phyloP scores from a whole-genome alignment of 2,329 filamentous ascomycete genomes.

The Cladosporium sp. region DNA sequence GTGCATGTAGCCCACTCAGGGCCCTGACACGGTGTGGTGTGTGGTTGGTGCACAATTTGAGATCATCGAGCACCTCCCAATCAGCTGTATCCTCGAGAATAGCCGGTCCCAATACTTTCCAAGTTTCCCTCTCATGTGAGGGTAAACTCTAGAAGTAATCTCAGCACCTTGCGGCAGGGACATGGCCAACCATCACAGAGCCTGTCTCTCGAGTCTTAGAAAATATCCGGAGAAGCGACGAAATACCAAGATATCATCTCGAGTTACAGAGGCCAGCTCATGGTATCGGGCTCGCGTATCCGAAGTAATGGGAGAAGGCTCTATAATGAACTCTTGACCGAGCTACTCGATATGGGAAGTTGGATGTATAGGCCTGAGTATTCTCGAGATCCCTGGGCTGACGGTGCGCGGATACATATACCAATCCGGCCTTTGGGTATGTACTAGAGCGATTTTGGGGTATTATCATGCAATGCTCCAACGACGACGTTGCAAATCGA shows the following conservation, averaged over 20 bases:
- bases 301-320: slow-evolving; percentile 30
- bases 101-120: too few species aligned
- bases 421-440: slow-evolving; percentile 29
- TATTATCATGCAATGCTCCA: slow-evolving; percentile 30
- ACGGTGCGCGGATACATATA: slow-evolving; percentile 20
- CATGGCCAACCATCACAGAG: slow-evolving; percentile 34
- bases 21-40: too few species aligned
- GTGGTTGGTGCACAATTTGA: too few species aligned
- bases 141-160: slow-evolving; percentile 32
- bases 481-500: slow-evolving; percentile 15
- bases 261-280: slow-evolving; percentile 44
- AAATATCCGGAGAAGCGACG: slow-evolving; percentile 17
- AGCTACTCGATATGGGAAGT: slow-evolving; percentile 25
- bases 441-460: slow-evolving; percentile 35
- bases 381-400: background rate
- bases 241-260: slow-evolving; percentile 26
- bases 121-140: slow-evolving; percentile 36
- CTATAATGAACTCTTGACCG: slow-evolving; percentile 29
- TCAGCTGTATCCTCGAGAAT: too few species aligned
- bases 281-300: slow-evolving; percentile 40
- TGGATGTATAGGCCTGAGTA: slow-evolving; percentile 21
- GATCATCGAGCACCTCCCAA: too few species aligned
- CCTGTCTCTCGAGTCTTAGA: slow-evolving; percentile 26
- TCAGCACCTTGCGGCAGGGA: slow-evolving; percentile 38
- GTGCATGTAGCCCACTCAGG: too few species aligned